Base-by-base conservation (phyloP, 78 protist species). In the Cavenderia fasciculata region DNA sequence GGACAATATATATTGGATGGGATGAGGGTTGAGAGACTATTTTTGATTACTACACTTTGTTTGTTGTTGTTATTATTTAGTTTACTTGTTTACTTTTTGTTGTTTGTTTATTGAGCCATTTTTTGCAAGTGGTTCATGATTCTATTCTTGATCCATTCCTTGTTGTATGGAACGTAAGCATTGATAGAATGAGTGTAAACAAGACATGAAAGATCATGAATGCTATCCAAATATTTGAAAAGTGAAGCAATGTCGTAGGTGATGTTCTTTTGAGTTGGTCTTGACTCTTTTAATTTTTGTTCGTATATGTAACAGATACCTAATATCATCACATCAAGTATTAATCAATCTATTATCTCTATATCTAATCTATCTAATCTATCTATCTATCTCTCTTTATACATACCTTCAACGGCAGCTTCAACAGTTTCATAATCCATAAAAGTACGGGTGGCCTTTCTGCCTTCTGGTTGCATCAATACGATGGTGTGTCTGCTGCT, bases 91-190 rank as follows among this genome's bases (percentile, higher is more conserved):
- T n/a, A n/a, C n/a, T n/a, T n/a, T n/a, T n/a, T n/a, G n/a, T n/a
- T n/a, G n/a, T n/a, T n/a, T 49, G 65, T 25, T 82, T 82, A 65
- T 40, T 52, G 78, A 54, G 89, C 89, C 62, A 82, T 66, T 68
- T 82, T 82, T 68, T 82, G 89, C 18, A 82, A 57, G 43, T 61
- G 77, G 41, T 44, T 54, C 27, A 82, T 47, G 33, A 82, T 82
- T 52, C 68, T 82, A 27, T 57, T 68, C 61, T 82, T 82, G 18
- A 82, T 65, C 89, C 89, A 82, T 61, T 82, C 89, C 34, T 82
- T 82, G 47, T 82, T 82, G 70, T 82, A 82, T 82, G 89, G 89
- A 1, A 43, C 51, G 52, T 82, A 82, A 3, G 89, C 89, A 43
- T 65, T 68, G 51, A 82, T 82, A 0, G 46, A 44, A 27, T 75